A percentile compares a stretch with the other conserved stretches of the same genome.
phyloP scores from a whole-genome alignment of 148 eudicot species.

The Dysphania ambrosioides region DNA sequence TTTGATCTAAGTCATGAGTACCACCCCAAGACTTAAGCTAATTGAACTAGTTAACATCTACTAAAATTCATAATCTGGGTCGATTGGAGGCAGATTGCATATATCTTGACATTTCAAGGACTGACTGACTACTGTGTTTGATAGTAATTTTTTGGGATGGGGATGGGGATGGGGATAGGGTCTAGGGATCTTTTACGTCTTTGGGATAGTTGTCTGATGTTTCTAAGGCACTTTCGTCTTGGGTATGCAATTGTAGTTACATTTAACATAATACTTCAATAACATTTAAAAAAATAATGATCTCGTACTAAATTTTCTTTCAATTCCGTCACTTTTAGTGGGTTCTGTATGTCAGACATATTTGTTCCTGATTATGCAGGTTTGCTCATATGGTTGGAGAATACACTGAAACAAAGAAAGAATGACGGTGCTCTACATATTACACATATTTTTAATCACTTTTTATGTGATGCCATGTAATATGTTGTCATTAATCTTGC shows the following conservation, averaged over 20 bases:
- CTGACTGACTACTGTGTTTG: no score
- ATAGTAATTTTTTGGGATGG: no score
- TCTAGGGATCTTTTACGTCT: no score
- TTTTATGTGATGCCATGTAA: conserved; percentile 12
- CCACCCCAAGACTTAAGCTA: no score
- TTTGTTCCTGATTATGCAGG: conserved; percentile 20
- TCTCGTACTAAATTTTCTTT: not conserved
- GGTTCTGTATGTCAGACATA: not conserved
- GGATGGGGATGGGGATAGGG: no score
- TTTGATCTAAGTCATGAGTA: no score
- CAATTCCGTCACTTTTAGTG: not conserved
- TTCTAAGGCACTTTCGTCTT: no score
- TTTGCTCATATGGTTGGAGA: conserved; percentile 21
- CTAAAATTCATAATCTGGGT: no score
- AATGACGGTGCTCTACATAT: conserved; percentile 18
- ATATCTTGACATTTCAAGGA: no score
- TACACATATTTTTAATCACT: conserved; percentile 17
- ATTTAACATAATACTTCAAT: not conserved
- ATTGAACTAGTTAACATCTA: no score
- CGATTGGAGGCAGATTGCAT: no score
- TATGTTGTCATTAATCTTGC: conserved; percentile 5
- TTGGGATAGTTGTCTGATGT: no score
- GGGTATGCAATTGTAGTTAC: not conserved
- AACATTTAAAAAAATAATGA: not conserved
- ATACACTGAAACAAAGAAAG: conserved; percentile 27